These are phyloP conservation scores for Diaporthe humulicola DNA, from an alignment of 2,329 filamentous ascomycete species.

Conservation along the genomic window DNA sequence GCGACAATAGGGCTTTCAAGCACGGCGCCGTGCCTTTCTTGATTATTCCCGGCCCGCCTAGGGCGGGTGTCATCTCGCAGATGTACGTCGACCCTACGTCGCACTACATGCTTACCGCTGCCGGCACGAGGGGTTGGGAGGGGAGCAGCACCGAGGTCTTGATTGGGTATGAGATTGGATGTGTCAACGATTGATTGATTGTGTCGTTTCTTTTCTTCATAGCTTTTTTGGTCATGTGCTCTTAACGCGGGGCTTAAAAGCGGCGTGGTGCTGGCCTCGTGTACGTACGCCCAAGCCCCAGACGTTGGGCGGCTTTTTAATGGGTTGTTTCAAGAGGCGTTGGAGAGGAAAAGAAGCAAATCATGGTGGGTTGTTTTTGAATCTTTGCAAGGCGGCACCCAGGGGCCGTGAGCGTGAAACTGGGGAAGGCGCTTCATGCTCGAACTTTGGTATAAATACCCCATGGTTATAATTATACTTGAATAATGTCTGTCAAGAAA, in stretches of 20 bases:
- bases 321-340: background rate
- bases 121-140: slow-evolving; percentile 95
- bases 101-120: slow-evolving; percentile 90
- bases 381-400: background rate
- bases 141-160: slow-evolving; percentile 90
- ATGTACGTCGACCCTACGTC: slow-evolving; percentile 90
- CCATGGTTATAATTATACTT: background rate
- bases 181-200: slow-evolving; percentile 34
- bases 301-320: background rate
- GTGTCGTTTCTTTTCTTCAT: background rate
- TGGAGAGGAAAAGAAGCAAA: background rate
- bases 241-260: background rate
- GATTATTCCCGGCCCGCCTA: slow-evolving; percentile 89
- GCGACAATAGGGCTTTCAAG: slow-evolving; percentile 73
- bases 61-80: slow-evolving; percentile 88
- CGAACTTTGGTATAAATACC: background rate
- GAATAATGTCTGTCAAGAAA: background rate
- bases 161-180: slow-evolving; percentile 89
- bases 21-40: slow-evolving; percentile 91
- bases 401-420: background rate
- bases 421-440: background rate
- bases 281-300: background rate
- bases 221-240: background rate
- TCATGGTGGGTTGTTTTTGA: background rate
- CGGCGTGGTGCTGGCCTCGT: background rate